Evolutionary conservation across 352 stramenopile genomes (phyloP).

Genomic region (Synura sp.): DNA sequence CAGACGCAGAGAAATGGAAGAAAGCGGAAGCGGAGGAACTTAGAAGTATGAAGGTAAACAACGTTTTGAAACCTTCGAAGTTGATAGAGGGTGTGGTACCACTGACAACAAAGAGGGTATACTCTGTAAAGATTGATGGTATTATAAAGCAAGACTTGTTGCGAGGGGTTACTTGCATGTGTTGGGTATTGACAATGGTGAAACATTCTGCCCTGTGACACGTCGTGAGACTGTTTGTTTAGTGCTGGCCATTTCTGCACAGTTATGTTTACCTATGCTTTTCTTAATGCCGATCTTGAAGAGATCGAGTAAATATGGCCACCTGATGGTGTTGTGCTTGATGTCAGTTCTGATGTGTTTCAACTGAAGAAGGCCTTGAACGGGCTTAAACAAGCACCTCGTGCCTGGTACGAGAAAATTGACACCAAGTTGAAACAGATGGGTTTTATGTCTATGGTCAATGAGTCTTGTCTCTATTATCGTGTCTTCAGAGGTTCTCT

Average conservation of each 20-base stretch:
- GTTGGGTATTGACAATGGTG: conserved; percentile 6
- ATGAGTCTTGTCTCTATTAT: conserved; percentile 22
- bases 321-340: not conserved
- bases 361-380: conserved; percentile 14
- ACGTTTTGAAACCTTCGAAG: not conserved
- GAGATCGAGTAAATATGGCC: too few relatives aligned
- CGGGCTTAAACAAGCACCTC: not conserved
- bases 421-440: not conserved
- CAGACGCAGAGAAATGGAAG: conserved; percentile 5
- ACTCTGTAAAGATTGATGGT: not conserved
- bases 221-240: not conserved
- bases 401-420: conserved; percentile 5
- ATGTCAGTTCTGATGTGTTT: not conserved
- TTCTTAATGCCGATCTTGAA: conserved; percentile 17
- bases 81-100: not conserved
- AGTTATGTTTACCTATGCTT: conserved; percentile 4
- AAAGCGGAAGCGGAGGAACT: conserved; percentile 6
- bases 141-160: conserved; percentile 19
- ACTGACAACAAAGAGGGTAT: conserved; percentile 23
- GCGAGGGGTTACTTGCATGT: conserved; percentile 12
- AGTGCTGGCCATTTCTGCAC: not conserved
- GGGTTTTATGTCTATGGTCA: not conserved
- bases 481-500: not conserved
- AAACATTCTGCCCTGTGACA: conserved; percentile 1
- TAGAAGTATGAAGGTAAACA: not conserved